A percentile compares a stretch with the other conserved stretches of the same genome.
These are phyloP conservation scores for Camellia lanceoleosa DNA, from an alignment of 148 eudicot species.

Conservation along the genomic window DNA sequence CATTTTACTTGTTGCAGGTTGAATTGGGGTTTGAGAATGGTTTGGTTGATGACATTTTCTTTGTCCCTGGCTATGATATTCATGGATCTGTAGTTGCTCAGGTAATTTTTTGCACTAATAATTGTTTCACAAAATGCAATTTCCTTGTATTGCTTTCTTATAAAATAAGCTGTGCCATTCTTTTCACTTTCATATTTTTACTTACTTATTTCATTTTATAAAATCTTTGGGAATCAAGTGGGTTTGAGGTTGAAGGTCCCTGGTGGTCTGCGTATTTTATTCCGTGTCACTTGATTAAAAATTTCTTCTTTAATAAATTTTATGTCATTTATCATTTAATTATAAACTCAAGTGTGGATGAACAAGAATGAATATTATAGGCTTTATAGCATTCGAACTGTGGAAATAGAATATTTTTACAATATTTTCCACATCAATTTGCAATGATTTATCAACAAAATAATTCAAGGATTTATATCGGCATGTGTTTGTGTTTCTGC, in stretches of 20 bases:
- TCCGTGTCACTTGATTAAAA: background rate
- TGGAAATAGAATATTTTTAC: too few species aligned
- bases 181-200: background rate
- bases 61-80: conserved; percentile 81
- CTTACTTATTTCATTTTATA: background rate
- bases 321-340: background rate
- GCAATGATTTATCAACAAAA: background rate
- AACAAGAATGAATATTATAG: background rate
- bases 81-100: conserved; percentile 90
- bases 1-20: conserved; percentile 47
- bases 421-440: background rate
- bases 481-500: background rate
- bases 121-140: too few species aligned
- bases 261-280: background rate
- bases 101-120: conserved; percentile 29
- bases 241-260: background rate
- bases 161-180: background rate
- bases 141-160: background rate
- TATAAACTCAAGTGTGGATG: background rate
- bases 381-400: too few species aligned
- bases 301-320: background rate
- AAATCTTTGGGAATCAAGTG: background rate
- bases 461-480: background rate
- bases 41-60: conserved; percentile 71
- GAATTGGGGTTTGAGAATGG: conserved; percentile 85